Percentiles rank a stretch among this genome's conserved stretches.
phyloP scores from a whole-genome alignment of 1,139 yeast genomes.

The Sugiyamaella castrensis region DNA sequence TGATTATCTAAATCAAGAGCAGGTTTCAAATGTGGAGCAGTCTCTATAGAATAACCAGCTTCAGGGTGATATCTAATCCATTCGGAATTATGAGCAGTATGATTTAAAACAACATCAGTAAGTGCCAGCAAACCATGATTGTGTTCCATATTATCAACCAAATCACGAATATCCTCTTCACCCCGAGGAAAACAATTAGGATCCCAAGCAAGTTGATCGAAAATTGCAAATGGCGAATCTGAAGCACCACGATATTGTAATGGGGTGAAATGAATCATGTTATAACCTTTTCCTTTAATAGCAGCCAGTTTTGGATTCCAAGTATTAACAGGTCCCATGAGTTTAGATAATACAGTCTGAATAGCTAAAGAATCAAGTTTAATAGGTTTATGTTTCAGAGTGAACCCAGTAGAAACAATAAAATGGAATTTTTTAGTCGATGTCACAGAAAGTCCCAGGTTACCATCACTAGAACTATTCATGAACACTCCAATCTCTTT shows the following conservation, averaged over 20 bases:
- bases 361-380: slow-evolving; percentile 79
- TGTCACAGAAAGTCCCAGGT: background rate
- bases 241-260: slow-evolving; percentile 84
- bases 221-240: slow-evolving; percentile 88
- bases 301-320: slow-evolving; percentile 69
- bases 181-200: slow-evolving; percentile 54
- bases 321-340: slow-evolving; percentile 66
- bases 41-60: slow-evolving; percentile 77
- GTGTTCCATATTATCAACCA: slow-evolving; percentile 50
- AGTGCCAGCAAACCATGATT: slow-evolving; percentile 65
- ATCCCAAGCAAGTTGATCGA: slow-evolving; percentile 79
- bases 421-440: slow-evolving; percentile 62
- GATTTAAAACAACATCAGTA: slow-evolving; percentile 93
- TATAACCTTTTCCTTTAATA: slow-evolving; percentile 74
- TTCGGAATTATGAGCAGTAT: slow-evolving; percentile 83
- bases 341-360: slow-evolving; percentile 85
- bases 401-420: slow-evolving; percentile 75
- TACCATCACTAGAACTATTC: background rate
- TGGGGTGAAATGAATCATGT: slow-evolving; percentile 95
- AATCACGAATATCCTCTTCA: slow-evolving; percentile 44
- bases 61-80: slow-evolving; percentile 90
- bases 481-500: background rate
- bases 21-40: slow-evolving; percentile 83
- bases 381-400: slow-evolving; percentile 52
- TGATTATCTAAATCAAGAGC: slow-evolving; percentile 81